Conservation (phyloP, 352 stramenopile genomes). For the Globisporangium middletonii region DNA sequence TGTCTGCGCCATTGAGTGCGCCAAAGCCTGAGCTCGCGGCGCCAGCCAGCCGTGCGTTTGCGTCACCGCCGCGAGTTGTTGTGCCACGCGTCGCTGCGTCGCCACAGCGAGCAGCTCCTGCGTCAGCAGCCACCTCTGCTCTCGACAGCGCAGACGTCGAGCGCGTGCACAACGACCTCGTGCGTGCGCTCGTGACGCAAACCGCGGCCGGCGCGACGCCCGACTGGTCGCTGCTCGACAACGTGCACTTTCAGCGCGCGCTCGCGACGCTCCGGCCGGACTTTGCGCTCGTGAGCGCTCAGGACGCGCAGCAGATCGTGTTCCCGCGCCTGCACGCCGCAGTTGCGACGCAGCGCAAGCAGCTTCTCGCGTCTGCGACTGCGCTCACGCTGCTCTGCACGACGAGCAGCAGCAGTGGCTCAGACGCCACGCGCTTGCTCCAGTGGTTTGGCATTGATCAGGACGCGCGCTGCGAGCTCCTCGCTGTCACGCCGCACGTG, state of each 20-base stretch:
- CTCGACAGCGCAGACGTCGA: constrained; percentile 1
- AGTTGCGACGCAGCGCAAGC: constrained; percentile 7
- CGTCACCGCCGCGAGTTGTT: not conserved
- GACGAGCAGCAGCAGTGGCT: constrained; percentile 1
- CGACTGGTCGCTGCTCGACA: constrained; percentile 17
- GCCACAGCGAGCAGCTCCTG: not conserved
- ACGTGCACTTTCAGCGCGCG: constrained; percentile 19
- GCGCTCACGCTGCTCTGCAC: constrained; percentile 17
- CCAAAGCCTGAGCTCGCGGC: not conserved
- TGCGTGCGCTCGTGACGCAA: constrained; percentile 20
- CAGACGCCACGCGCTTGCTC: constrained; percentile 5
- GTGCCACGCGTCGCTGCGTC: not conserved
- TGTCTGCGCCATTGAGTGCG: not conserved
- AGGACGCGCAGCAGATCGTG: constrained; percentile 8
- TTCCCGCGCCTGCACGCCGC: constrained; percentile 14
- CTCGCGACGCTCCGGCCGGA: constrained; percentile 16
- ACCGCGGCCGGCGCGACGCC: not conserved
- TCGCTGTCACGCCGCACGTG: constrained; percentile 7
- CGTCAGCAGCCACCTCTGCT: not conserved
- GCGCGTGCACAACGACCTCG: constrained; percentile 19
- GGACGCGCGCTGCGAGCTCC: constrained; percentile 19
- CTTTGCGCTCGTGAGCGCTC: constrained; percentile 8
- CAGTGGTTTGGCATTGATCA: constrained; percentile 28
- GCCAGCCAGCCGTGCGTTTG: no score
- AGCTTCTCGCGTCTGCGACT: constrained; percentile 12